These are phyloP conservation scores for Dictyostelium purpureum DNA, from an alignment of 78 protist species.

Conservation along the genomic window DNA sequence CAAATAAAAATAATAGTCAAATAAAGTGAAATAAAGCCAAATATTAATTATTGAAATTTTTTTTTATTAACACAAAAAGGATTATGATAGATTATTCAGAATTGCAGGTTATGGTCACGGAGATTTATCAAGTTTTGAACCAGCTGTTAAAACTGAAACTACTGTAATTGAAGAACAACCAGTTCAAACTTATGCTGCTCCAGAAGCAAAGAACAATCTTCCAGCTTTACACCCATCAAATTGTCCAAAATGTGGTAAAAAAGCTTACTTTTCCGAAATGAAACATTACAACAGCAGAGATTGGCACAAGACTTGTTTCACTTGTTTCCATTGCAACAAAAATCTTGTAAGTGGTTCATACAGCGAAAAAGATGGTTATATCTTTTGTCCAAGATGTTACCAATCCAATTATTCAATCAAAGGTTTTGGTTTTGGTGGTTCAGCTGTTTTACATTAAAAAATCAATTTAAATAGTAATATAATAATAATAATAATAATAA, in stretches of 20 bases:
- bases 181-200: not conserved
- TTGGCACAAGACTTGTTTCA: constrained; percentile 55
- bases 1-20: not conserved
- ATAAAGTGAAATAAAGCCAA: not conserved
- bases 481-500: too few species aligned
- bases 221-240: not conserved
- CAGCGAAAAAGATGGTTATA: constrained; percentile 24
- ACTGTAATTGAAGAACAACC: not conserved
- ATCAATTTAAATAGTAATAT: not conserved
- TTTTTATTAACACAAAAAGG: not conserved
- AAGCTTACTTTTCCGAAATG: not conserved
- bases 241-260: constrained; percentile 58
- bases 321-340: constrained; percentile 45
- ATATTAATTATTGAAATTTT: not conserved
- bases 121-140: constrained; percentile 9
- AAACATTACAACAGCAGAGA: constrained; percentile 36
- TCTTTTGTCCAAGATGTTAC: constrained; percentile 57
- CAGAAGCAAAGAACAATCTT: not conserved
- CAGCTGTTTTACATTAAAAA: constrained; percentile 30
- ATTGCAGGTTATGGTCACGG: constrained; percentile 40
- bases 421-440: constrained; percentile 59
- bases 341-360: constrained; percentile 30
- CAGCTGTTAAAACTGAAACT: not conserved
- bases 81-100: constrained; percentile 60
- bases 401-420: constrained; percentile 19